A percentile compares a stretch with the other conserved stretches of the same genome.
phyloP scores from a whole-genome alignment of 1,284 basidiomycete species.

The Stereum hirsutum region DNA sequence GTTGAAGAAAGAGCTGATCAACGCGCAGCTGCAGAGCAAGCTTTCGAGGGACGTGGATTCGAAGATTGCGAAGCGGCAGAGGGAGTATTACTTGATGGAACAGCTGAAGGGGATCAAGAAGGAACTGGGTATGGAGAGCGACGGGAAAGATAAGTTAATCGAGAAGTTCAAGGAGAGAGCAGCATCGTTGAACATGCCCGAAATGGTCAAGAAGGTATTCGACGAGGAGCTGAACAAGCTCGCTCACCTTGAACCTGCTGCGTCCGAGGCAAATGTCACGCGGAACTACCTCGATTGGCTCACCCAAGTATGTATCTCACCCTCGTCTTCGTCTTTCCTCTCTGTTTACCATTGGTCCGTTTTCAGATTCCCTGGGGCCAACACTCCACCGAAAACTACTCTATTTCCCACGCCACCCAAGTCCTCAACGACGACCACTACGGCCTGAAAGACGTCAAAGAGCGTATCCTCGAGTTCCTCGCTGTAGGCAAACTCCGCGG shows the following conservation, averaged over 20 bases:
- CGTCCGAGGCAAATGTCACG: conserved; percentile 94
- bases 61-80: conserved; percentile 95
- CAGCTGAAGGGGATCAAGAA: conserved; percentile 99
- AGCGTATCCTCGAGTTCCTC: conserved; percentile 95
- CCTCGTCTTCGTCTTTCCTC: not conserved
- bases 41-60: conserved; percentile 91
- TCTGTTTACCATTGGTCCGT: conserved; percentile 2
- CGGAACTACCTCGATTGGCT: conserved; percentile 96
- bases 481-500: conserved; percentile 96
- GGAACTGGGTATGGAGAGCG: conserved; percentile 94
- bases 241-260: conserved; percentile 84
- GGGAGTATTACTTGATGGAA: conserved; percentile 98
- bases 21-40: conserved; percentile 93
- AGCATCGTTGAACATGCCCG: conserved; percentile 85
- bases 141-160: conserved; percentile 96
- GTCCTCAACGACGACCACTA: conserved; percentile 97
- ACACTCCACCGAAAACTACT: conserved; percentile 91
- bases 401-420: conserved; percentile 74
- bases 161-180: conserved; percentile 96
- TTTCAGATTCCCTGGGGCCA: conserved; percentile 89
- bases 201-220: conserved; percentile 87
- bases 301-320: conserved; percentile 56
- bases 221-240: conserved; percentile 96
- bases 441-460: conserved; percentile 92
- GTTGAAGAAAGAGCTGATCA: conserved; percentile 97